Conservation (phyloP, 768 basidiomycete species). For the Tephrocybe sp. region DNA sequence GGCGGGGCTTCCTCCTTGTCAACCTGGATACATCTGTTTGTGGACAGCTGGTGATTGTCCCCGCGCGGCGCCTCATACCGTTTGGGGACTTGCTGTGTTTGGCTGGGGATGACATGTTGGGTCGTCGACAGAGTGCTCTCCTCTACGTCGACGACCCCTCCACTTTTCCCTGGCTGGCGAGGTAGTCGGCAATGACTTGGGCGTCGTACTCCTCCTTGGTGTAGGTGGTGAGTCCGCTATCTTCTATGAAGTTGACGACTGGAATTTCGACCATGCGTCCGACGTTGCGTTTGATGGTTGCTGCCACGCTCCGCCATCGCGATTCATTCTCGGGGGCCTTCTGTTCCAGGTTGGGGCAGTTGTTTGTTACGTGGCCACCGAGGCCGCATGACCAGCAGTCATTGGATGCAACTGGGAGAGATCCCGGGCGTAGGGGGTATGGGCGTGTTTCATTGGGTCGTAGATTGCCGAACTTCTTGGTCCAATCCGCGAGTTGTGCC, state of each 20-base stretch:
- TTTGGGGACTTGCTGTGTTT: not conserved
- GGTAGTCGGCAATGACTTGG: not conserved
- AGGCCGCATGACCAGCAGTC: constrained; percentile 19
- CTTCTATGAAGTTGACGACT: constrained; percentile 1
- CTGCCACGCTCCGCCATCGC: constrained; percentile 13
- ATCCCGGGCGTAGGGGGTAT: constrained; percentile 22
- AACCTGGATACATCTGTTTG: not conserved
- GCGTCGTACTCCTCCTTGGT: not conserved
- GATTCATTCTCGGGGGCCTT: constrained; percentile 13
- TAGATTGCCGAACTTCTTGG: not conserved
- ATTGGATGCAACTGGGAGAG: constrained; percentile 13
- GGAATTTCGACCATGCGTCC: not conserved
- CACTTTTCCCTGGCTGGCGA: not conserved
- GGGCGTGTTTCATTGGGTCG: constrained; percentile 9
- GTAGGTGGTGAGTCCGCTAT: not conserved
- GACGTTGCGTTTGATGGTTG: not conserved
- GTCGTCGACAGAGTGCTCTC: not conserved
- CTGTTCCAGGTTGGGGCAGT: not conserved
- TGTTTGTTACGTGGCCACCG: constrained; percentile 10
- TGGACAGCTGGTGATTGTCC: constrained; percentile 15
- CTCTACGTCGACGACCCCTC: not conserved
- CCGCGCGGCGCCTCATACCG: constrained; percentile 10
- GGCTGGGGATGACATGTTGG: not conserved
- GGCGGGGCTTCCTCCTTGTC: not conserved
- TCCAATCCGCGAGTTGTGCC: not conserved